Evolutionary conservation across 139 green algal species (phyloP).

Genomic region (Haematococcus lacustris): DNA sequence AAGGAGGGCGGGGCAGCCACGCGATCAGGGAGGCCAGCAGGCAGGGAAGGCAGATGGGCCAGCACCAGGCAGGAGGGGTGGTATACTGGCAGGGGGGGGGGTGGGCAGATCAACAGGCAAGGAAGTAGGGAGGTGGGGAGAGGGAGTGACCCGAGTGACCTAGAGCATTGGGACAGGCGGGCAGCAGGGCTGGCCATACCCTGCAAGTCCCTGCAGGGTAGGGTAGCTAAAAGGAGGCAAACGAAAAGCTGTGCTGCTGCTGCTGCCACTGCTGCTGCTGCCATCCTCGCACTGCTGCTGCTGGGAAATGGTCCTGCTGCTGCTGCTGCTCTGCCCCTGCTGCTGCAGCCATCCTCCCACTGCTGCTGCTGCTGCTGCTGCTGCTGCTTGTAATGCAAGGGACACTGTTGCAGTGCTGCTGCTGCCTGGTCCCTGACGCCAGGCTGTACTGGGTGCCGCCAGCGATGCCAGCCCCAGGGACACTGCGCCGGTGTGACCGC

Average conservation of each 20-base stretch:
- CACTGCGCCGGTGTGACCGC: not conserved
- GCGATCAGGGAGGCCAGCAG: too few species aligned
- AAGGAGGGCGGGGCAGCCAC: not conserved
- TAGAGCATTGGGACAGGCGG: not conserved
- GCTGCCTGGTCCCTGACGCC: not conserved
- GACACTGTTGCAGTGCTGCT: not conserved
- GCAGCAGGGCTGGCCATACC: not conserved
- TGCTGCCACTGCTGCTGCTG: too few species aligned
- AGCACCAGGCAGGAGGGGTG: not conserved
- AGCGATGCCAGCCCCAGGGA: not conserved
- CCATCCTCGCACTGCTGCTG: too few species aligned
- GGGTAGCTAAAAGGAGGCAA: too few species aligned
- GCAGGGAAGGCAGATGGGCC: too few species aligned
- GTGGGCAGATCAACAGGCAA: not conserved
- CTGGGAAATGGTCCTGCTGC: slow-evolving; percentile 86
- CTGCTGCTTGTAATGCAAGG: not conserved
- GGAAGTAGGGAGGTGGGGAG: not conserved
- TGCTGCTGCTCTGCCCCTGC: too few species aligned
- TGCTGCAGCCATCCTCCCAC: too few species aligned
- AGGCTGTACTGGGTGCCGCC: not conserved
- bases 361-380: too few species aligned
- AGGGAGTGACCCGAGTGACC: not conserved
- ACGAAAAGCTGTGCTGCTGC: not conserved
- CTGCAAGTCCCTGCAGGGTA: too few species aligned
- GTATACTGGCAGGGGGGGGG: not conserved